Evolutionary conservation across 225 moss, liverwort and hornwort genomes (phyloP).

Genomic region (Pleurozium schreberi): DNA sequence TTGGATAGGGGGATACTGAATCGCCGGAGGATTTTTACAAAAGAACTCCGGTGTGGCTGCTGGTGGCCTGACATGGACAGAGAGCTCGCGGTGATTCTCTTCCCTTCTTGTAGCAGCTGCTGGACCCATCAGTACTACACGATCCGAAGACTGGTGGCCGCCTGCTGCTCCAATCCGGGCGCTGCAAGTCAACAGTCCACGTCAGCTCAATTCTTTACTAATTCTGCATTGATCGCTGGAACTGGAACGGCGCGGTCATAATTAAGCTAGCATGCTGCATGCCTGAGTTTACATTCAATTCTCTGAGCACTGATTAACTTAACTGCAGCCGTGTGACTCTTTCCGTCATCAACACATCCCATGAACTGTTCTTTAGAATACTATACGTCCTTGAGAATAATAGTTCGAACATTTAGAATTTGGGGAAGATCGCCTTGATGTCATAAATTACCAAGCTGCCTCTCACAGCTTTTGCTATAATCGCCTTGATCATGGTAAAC

Average conservation of each 20-base stretch:
- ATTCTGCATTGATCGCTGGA: not conserved
- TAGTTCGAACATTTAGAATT: not conserved
- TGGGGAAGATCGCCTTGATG: not conserved
- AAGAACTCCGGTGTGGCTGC: not conserved
- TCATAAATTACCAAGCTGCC: not conserved
- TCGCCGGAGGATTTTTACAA: not conserved
- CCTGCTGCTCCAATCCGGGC: slow-evolving; percentile 8
- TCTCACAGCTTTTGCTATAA: not conserved
- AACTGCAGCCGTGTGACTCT: not conserved
- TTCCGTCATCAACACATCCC: not conserved
- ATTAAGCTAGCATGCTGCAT: not conserved
- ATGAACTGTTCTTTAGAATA: not conserved
- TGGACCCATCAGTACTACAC: slow-evolving; percentile 5
- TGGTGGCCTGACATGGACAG: slow-evolving; percentile 28
- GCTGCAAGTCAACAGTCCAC: slow-evolving; percentile 1
- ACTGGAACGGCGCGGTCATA: not conserved
- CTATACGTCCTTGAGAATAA: not conserved
- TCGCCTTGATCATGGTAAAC: not conserved
- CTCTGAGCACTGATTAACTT: not conserved
- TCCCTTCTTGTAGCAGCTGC: slow-evolving; percentile 15
- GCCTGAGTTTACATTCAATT: not conserved
- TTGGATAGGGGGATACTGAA: not conserved
- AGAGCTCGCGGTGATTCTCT: slow-evolving; percentile 34
- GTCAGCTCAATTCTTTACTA: not conserved
- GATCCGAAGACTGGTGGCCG: slow-evolving; percentile 14